Percentiles rank a stretch among this genome's conserved stretches.
Conservation (phyloP, 768 basidiomycete genomes). For the Hericium rajendrae region DNA sequence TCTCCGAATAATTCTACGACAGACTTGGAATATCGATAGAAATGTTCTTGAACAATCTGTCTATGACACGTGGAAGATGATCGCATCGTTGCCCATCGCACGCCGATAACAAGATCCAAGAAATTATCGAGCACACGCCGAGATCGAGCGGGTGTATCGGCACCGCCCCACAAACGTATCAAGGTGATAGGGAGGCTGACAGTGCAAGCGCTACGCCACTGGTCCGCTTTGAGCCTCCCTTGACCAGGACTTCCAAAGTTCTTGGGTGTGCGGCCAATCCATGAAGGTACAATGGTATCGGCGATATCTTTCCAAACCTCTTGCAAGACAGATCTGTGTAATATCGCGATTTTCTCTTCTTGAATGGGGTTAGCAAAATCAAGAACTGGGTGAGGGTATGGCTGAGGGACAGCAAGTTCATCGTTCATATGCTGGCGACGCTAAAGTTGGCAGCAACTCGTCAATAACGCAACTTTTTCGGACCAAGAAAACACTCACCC, state of each 20-base stretch:
- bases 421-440: no score
- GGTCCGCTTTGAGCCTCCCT: constrained; percentile 17
- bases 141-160: background rate
- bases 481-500: no score
- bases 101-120: constrained; percentile 25
- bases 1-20: constrained; percentile 23
- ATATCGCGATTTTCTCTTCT: background rate
- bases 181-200: constrained; percentile 14
- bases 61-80: constrained; percentile 16
- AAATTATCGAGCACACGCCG: constrained; percentile 9
- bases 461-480: no score
- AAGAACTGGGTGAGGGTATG: no score
- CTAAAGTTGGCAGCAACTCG: no score
- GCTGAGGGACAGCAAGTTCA: no score
- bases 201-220: constrained; percentile 15
- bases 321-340: background rate
- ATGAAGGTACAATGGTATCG: constrained; percentile 13
- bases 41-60: constrained; percentile 17
- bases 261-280: constrained; percentile 11
- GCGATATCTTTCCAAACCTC: constrained; percentile 10
- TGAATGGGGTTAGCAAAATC: no score
- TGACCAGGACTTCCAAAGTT: constrained; percentile 9
- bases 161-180: constrained; percentile 13
- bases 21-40: constrained; percentile 22
- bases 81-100: constrained; percentile 20